These are phyloP conservation scores for Calycina herbarum DNA, from an alignment of 2,329 filamentous ascomycete genomes.

Conservation along the genomic window DNA sequence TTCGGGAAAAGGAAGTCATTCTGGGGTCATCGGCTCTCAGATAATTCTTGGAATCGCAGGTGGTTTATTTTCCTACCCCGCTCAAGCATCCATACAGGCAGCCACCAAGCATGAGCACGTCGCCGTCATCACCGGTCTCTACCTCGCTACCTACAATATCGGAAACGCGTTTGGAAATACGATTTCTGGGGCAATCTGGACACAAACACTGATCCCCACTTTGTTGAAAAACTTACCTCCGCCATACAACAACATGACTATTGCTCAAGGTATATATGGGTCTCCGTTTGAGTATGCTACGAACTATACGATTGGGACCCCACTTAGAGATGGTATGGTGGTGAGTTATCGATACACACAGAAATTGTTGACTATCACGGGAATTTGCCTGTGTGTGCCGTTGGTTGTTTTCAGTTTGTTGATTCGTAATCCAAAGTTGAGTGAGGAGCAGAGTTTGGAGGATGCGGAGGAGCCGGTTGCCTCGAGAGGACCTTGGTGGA, in stretches of 20 bases:
- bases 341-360: conserved; percentile 46
- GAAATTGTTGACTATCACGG: conserved; percentile 49
- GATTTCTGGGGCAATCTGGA: conserved; percentile 65
- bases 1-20: conserved; percentile 43
- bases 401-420: conserved; percentile 47
- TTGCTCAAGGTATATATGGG: conserved; percentile 37
- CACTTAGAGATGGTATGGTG: conserved; percentile 29
- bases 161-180: conserved; percentile 59
- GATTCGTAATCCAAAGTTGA: conserved; percentile 44
- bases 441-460: conserved; percentile 5
- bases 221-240: conserved; percentile 47
- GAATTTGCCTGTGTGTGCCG: conserved; percentile 48
- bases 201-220: conserved; percentile 47
- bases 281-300: conserved; percentile 42
- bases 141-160: conserved; percentile 60
- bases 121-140: conserved; percentile 64
- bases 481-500: background rate
- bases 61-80: conserved; percentile 55
- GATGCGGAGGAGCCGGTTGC: background rate
- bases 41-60: conserved; percentile 49
- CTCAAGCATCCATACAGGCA: conserved; percentile 51
- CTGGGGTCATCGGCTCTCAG: conserved; percentile 62
- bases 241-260: conserved; percentile 48
- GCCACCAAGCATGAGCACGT: conserved; percentile 55
- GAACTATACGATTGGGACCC: conserved; percentile 46